Evolutionary conservation across 2,329 filamentous ascomycete species (phyloP).

Genomic region (Rachicladosporium sp.): DNA sequence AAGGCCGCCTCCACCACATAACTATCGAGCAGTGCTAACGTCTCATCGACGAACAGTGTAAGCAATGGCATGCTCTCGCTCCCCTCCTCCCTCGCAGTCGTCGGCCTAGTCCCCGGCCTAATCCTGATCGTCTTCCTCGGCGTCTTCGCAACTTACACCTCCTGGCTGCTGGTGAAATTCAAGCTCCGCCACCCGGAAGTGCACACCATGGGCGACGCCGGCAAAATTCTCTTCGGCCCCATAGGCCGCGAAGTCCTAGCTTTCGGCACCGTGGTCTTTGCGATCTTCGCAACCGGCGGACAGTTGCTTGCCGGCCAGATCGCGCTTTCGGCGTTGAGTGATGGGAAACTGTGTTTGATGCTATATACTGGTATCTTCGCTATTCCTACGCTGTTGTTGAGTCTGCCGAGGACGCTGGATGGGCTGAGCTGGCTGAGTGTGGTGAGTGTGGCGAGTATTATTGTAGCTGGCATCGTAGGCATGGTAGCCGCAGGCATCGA

Average conservation of each 20-base stretch:
- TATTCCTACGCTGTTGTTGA: slow-evolving; percentile 34
- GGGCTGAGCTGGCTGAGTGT: slow-evolving; percentile 37
- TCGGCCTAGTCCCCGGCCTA: slow-evolving; percentile 42
- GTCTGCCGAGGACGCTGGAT: slow-evolving; percentile 39
- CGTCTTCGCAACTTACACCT: slow-evolving; percentile 40
- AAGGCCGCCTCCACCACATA: not conserved
- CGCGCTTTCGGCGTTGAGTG: slow-evolving; percentile 34
- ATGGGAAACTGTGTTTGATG: slow-evolving; percentile 37
- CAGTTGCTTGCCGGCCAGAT: slow-evolving; percentile 42
- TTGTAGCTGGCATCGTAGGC: slow-evolving; percentile 38
- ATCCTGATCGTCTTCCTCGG: slow-evolving; percentile 40
- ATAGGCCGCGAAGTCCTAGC: slow-evolving; percentile 14
- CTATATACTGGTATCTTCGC: slow-evolving; percentile 41
- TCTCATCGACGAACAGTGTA: no score
- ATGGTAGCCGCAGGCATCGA: slow-evolving; percentile 38
- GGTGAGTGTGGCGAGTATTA: slow-evolving; percentile 34
- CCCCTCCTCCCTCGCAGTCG: slow-evolving; percentile 39
- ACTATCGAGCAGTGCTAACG: no score
- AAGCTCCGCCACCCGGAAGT: slow-evolving; percentile 25
- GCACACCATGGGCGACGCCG: slow-evolving; percentile 27
- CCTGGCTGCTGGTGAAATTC: slow-evolving; percentile 37
- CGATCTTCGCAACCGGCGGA: slow-evolving; percentile 38
- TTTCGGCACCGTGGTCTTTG: slow-evolving; percentile 40
- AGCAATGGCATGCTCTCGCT: slow-evolving; percentile 34
- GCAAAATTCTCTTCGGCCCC: slow-evolving; percentile 22